Evolutionary conservation across 2,329 filamentous ascomycete species (phyloP), one percentile per base, ranked within the genome.

Genomic region (Diaporthe ilicicola): DNA sequence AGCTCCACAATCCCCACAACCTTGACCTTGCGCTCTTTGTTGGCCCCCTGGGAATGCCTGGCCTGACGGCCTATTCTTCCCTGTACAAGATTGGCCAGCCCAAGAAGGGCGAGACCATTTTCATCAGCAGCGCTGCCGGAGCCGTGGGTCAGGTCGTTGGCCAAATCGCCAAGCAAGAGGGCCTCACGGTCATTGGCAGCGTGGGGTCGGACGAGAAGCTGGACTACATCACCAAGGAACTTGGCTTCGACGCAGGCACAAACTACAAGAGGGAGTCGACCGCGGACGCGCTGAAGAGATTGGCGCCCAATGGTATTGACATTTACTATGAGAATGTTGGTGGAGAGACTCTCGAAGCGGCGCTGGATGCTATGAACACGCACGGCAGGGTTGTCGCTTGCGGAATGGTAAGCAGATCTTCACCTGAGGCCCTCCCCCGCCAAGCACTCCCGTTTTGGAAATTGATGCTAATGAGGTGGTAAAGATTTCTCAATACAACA

Each of bases 221-320:
- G 29, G 89, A 92, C 24, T 96, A 90, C 80, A 80, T 88, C 66
- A 78, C 75, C 53, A 81, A 84, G 69, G 83, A 87, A 76, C 82
- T 88, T 1, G 86, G 86, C 10, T 88, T 85, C 74, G 86, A 88
- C 69, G 82, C 75, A 19, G 94, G 91, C 10, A 96, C 95, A 84
- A 96, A 97, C 86, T 97, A 97, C 87, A 95, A 96, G 87, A 94
- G 89, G 75, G 93, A 96, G 83, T 88, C 87, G 75, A 87, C 93
- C 0, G 78, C 82, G 0, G 91, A 91, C 13, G 93, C 93, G 0
- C 85, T 97, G 69, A 81, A 85, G 74, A 87, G 92, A 70, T 86
- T 96, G 22, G 92, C 92, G 0, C 93, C 93, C 0, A 81, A 94
- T 15, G 94, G 93, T 5, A 87, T 97, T 73, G 93, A 97, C 77